Evolutionary conservation across 768 basidiomycete genomes (phyloP), one percentile per base, ranked within the genome.

Genomic region (Phaeotremella skinneri): DNA sequence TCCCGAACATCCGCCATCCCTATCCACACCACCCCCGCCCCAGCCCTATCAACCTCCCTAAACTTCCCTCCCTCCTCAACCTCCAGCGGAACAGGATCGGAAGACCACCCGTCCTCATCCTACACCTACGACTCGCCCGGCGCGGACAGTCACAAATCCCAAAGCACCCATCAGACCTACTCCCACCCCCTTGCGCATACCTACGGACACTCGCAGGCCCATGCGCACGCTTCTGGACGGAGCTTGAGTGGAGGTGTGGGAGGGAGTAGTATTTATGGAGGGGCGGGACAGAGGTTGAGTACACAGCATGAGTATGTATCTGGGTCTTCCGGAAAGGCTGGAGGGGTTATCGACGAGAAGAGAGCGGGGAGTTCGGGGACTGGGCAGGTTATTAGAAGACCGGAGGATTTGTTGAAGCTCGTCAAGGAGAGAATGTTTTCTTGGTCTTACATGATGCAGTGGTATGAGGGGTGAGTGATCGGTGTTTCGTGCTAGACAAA

Each of bases 401-500:
- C 66, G 21, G 71, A 73, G 34, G 71, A 73, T 54, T 52, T 73
- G 37, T 59, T 68, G 25, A 62, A 50, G 42, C 32, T 73, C 4
- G 65, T 63, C 16, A 73, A 58, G 42, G 71, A 70, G 25, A 45
- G 71, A 26, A 49, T 73, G 25, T 60, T 73, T 23, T 52, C 59
- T 30, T 73, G 71, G 71, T 70, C 69, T 47, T 73, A 70, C 47
- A 60, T 73, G 62, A 63, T 67, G 60, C 66, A 70, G 55, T 73
- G 71, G 71, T 73, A 73, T 66, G 55, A 67, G 21, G 71, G 71
- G 71, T 73, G 49, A 63, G 71, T 62, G 13, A 23, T 9, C 43
- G n/a, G n/a, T n/a, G n/a, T n/a, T n/a, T n/a, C n/a, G n/a, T n/a
- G n/a, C n/a, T n/a, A n/a, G n/a, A n/a, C n/a, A n/a, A n/a, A n/a